Base-by-base conservation (phyloP, 23 red algal species). In the Gracilariopsis chorda region DNA sequence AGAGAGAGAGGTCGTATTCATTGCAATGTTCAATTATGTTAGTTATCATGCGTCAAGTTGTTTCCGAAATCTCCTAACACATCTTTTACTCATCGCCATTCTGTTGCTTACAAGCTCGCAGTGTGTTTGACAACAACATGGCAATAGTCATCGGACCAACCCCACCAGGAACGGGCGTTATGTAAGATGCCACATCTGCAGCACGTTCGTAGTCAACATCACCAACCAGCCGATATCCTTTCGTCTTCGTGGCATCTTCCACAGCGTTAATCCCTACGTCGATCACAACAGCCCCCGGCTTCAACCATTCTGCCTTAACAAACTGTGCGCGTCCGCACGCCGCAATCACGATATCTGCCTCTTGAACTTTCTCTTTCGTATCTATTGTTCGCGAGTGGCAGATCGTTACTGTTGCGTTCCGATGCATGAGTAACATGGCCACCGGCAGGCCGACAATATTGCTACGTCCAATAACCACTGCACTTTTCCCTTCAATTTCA, bases 141-240 rank as follows among this genome's bases (percentile, higher is more conserved):
- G 95, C 90, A 84, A 97, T 97, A 32, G 95, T 97, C 95, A 97
- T 97, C 24, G 95, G 95, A 29, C 95, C 95, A 27, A 92, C 89
- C 41, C 95, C 95, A 27, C 95, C 95, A 24, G 95, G 95, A 55
- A 97, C 95, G 27, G 95, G 95, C 27, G 95, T 97, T 56, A 97
- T 97, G 57, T 81, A 77, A 1, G 85, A 75, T 29, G 91, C 91
- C 25, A 90, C 84, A 3, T 68, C 48, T 21, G 61, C 62, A 0
- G 85, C 80, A 36, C 62, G 44, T 2, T 90, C 87, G 33, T 77
- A 94, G 14, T 97, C 95, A 32, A 97, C 91, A 78, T 97, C 95
- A 21, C 95, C 95, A 23, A 97, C 95, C 10, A 97, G 90, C 16
- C 95, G 71, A 74, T 97, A 97, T 40, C 95, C 95, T 27, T 82